phyloP scores from a whole-genome alignment of 306 rosid genomes.

The Senna tora region DNA sequence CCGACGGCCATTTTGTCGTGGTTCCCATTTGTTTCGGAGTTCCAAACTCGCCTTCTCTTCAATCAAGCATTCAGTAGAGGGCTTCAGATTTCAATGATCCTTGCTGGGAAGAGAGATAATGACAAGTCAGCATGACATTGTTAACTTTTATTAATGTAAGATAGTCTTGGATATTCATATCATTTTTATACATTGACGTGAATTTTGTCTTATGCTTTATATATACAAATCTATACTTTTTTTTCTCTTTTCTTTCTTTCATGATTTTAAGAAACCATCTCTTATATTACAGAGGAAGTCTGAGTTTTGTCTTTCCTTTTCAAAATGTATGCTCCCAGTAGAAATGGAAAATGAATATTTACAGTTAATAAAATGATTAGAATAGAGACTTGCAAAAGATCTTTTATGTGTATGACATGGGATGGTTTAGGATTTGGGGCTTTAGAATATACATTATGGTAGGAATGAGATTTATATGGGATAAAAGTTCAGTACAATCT shows the following conservation, averaged over 20 bases:
- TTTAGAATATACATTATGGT: background rate
- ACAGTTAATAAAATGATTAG: background rate
- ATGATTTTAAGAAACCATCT: background rate
- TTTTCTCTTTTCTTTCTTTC: background rate
- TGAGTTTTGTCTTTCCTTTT: background rate
- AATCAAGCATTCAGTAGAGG: conserved; percentile 63
- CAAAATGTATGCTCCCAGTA: background rate
- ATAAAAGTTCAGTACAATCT: too few relatives aligned
- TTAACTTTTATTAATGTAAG: background rate
- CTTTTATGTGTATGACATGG: background rate
- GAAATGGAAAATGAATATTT: background rate
- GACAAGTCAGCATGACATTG: conserved; percentile 10
- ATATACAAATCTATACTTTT: background rate
- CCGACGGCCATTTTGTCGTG: conserved; percentile 58
- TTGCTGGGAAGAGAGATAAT: conserved; percentile 1
- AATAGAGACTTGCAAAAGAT: background rate
- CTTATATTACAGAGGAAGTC: background rate
- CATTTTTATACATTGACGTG: background rate
- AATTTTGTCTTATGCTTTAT: background rate
- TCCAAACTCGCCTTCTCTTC: conserved; percentile 60
- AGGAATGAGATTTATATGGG: background rate
- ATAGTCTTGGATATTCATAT: background rate
- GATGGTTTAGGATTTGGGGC: background rate
- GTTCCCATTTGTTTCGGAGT: conserved; percentile 61
- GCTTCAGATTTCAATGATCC: conserved; percentile 49